A percentile compares a stretch with the other conserved stretches of the same genome.
These are phyloP conservation scores for Polytolypa hystricis DNA, from an alignment of 2,329 filamentous ascomycete genomes.

Conservation along the genomic window DNA sequence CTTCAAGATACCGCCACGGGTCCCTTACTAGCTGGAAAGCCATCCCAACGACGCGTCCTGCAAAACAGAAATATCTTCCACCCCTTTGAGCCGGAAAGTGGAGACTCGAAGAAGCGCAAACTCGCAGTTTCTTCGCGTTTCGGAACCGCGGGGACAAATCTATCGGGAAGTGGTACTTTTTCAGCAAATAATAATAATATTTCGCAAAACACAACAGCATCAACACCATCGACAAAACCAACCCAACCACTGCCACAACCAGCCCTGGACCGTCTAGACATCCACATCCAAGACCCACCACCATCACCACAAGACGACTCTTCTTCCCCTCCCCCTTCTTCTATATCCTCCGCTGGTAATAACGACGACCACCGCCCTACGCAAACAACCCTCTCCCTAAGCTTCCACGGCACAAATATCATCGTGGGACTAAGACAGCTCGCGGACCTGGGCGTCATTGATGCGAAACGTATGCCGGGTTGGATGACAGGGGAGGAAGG, in stretches of 20 bases:
- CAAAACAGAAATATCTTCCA: constrained; percentile 1
- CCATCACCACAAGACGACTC: constrained; percentile 13
- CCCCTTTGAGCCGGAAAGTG: constrained; percentile 4
- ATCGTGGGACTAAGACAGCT: constrained; percentile 70
- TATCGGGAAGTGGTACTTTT: neutral
- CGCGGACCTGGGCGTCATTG: constrained; percentile 60
- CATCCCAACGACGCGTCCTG: neutral
- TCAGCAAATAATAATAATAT: neutral
- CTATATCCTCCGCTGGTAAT: too few species aligned
- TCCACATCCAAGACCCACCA: constrained; percentile 39
- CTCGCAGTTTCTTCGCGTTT: constrained; percentile 59
- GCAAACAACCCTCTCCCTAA: constrained; percentile 36
- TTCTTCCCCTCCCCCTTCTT: neutral
- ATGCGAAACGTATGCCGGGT: constrained; percentile 68
- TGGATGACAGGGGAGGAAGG: constrained; percentile 88
- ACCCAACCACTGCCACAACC: constrained; percentile 3
- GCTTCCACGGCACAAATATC: constrained; percentile 65
- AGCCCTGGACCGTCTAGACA: constrained; percentile 37
- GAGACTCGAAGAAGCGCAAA: constrained; percentile 46
- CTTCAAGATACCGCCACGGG: constrained; percentile 5
- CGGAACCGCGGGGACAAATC: constrained; percentile 43
- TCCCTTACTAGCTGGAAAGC: neutral
- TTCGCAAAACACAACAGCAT: constrained; percentile 8
- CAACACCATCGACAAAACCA: neutral
- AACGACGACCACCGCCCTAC: constrained; percentile 9